phyloP scores from a whole-genome alignment of 108 stramenopile species.

The Mayamaea pseudoterrestris region DNA sequence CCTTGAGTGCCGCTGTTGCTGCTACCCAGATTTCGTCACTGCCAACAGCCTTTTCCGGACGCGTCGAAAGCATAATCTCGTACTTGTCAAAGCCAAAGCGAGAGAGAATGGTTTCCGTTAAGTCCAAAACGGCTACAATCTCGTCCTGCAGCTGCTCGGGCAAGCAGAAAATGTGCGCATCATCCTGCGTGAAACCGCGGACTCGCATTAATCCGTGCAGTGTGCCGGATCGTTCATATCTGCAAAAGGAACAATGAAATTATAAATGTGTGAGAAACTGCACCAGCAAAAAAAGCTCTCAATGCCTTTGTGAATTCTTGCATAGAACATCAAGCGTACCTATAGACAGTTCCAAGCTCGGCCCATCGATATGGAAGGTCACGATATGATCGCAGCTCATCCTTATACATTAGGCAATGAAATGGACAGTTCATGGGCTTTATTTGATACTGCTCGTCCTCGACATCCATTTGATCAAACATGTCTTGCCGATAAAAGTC shows the following conservation, averaged over 20 bases:
- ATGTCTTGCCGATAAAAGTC: constrained; percentile 96
- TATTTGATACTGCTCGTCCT: constrained; percentile 91
- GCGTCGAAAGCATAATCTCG: constrained; percentile 91
- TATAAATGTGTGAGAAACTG: background rate
- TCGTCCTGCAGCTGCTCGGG: constrained; percentile 93
- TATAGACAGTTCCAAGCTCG: constrained; percentile 94
- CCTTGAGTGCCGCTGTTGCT: constrained; percentile 74
- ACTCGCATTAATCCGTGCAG: constrained; percentile 94
- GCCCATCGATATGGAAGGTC: constrained; percentile 94
- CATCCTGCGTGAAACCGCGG: constrained; percentile 98
- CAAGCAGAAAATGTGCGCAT: constrained; percentile 96
- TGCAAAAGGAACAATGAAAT: constrained; percentile 7
- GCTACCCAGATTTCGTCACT: constrained; percentile 90
- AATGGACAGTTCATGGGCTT: constrained; percentile 99
- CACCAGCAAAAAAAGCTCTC: no score
- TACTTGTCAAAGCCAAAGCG: constrained; percentile 93
- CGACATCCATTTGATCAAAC: constrained; percentile 98
- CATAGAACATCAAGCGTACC: constrained; percentile 20
- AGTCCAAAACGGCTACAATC: constrained; percentile 83
- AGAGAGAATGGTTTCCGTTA: constrained; percentile 80
- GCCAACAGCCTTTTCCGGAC: constrained; percentile 92
- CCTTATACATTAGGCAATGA: constrained; percentile 98
- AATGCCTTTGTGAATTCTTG: background rate
- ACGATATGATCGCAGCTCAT: constrained; percentile 85
- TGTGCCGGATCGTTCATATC: constrained; percentile 92